Base-by-base conservation (phyloP, 129 eudicot genomes). In the Heracleum sosnowskyi region DNA sequence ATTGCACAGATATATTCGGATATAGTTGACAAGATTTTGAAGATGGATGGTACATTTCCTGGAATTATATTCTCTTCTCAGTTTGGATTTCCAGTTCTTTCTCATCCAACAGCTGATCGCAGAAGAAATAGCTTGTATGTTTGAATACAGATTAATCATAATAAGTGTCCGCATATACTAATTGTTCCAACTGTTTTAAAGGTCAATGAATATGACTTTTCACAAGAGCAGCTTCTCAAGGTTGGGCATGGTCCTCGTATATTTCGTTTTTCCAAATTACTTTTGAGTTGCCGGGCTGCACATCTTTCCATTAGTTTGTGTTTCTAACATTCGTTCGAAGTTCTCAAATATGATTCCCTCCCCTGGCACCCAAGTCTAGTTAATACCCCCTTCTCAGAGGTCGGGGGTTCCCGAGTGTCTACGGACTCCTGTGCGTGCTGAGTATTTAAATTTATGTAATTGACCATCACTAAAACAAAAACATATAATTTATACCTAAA, bases 51-150 rank as follows among this genome's bases (percentile, higher is more conserved):
- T 33, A 78, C 62, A 16, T 80, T 15, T 51, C 84, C 82, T 44
- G 70, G 74, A 5, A 74, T 86, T 63, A 37, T 77, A 51, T 75
- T 86, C 40, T 57, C 79, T 44, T 73, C 76, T 29, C 81, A 81
- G 15, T 83, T 86, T 81, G 89, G 89, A 31, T 82, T 86, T 68
- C 89, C 89, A 28, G 83, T 86, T 29, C 81, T 86, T 77, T 77
- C 82, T 77, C 76, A 77, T 77, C 64, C 78, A 1, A 53, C 68
- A 31, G 39, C 31, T 28, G 73, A 70, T 10, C 60, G 81, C 41
- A 66, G 64, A 60, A 57, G 46, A 16, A 78, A 44, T 28, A 33
- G 22, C 49, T 45, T 77, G 49, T 15, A 18, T 16, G 41, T 77
- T 26, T 24, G 18, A 57, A 26, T 51, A 51, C 26, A 22, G 62